phyloP scores from a whole-genome alignment of 352 stramenopile genomes.

The Detonula confervacea region DNA sequence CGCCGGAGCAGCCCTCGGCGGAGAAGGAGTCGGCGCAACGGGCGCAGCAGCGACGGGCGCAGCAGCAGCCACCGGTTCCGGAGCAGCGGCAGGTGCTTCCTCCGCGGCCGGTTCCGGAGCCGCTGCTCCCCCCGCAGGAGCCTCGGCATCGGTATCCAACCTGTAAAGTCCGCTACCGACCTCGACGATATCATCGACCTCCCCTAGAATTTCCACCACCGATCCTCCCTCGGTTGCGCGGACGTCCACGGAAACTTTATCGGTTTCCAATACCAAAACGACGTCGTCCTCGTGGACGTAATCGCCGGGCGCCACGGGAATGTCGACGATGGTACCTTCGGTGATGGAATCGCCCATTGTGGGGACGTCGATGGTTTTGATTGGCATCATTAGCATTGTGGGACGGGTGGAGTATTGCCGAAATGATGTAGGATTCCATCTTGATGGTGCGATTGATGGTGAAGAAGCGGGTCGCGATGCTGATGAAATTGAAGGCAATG shows the following conservation, averaged over 20 bases:
- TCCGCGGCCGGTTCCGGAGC: constrained; percentile 75
- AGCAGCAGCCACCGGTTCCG: constrained; percentile 26
- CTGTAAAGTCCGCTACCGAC: constrained; percentile 93
- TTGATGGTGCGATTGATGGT: background rate
- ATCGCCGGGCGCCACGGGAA: constrained; percentile 94
- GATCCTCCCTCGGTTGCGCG: constrained; percentile 90
- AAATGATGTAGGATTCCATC: background rate
- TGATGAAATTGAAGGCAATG: background rate
- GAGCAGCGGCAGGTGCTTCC: constrained; percentile 47
- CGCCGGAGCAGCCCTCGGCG: background rate
- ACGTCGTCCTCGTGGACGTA: constrained; percentile 95
- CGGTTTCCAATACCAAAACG: constrained; percentile 97
- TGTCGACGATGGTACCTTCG: constrained; percentile 96
- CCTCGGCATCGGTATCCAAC: constrained; percentile 87
- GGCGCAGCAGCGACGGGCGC: no score
- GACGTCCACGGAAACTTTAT: constrained; percentile 93
- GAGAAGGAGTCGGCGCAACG: constrained; percentile 54
- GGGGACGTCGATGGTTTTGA: constrained; percentile 62
- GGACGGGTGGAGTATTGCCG: constrained; percentile 1
- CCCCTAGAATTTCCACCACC: constrained; percentile 92
- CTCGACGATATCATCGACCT: constrained; percentile 95
- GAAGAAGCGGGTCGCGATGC: constrained; percentile 1
- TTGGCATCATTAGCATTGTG: constrained; percentile 13
- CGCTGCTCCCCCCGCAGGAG: constrained; percentile 57
- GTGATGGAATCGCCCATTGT: constrained; percentile 95